Conservation (phyloP, 2,329 filamentous ascomycete genomes). For the Gaeumannomyces sp. region DNA sequence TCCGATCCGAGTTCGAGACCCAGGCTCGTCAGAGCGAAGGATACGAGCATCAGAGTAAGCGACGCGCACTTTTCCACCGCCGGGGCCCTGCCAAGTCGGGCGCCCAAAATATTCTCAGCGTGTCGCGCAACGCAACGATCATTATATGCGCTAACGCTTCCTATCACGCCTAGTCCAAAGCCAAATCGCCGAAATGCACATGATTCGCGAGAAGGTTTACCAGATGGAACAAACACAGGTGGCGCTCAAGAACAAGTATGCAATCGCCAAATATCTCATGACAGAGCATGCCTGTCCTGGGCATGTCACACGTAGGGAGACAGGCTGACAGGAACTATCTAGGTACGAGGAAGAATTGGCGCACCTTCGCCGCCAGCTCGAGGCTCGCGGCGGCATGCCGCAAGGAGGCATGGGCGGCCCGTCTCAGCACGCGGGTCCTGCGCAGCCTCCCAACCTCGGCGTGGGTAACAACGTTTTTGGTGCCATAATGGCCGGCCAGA, state of each 20-base stretch:
- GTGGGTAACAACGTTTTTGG: constrained; percentile 91
- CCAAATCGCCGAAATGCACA: constrained; percentile 91
- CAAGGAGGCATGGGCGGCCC: constrained; percentile 58
- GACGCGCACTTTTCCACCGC: background rate
- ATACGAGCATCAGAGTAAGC: constrained; percentile 89
- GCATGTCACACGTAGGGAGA: background rate
- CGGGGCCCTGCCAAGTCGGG: background rate
- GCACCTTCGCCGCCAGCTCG: constrained; percentile 81
- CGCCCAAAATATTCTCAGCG: background rate
- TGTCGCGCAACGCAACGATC: too few relatives aligned
- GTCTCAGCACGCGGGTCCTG: constrained; percentile 69
- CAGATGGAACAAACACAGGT: constrained; percentile 86
- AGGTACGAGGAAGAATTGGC: constrained; percentile 93
- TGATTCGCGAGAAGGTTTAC: constrained; percentile 89
- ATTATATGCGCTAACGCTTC: constrained; percentile 17
- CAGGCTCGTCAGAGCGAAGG: constrained; percentile 76
- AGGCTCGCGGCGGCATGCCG: constrained; percentile 58
- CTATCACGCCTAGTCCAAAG: constrained; percentile 60
- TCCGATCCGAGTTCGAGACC: constrained; percentile 85
- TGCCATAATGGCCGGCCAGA: constrained; percentile 87
- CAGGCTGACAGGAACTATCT: constrained; percentile 8
- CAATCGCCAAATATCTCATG: constrained; percentile 11
- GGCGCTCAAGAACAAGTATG: constrained; percentile 85
- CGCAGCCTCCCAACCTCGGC: constrained; percentile 82
- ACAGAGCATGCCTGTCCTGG: background rate